Percentiles rank a stretch among this genome's conserved stretches.
phyloP scores from a whole-genome alignment of 2,329 filamentous ascomycete species.

The Botrytis cinerea region DNA sequence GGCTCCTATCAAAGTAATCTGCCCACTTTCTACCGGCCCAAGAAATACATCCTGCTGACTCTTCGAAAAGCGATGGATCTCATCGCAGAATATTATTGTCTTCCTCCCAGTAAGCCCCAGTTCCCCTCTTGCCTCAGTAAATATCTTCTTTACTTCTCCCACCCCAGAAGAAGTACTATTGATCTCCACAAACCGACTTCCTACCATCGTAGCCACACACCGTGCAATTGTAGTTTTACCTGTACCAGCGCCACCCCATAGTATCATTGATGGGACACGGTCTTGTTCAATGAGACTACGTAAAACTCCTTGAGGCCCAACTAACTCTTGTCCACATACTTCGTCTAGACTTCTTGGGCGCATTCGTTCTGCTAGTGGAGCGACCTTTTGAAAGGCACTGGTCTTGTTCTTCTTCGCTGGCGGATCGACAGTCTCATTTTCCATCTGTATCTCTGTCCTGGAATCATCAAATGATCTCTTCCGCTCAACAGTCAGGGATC shows the following conservation, averaged over 20 bases:
- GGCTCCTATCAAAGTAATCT: conserved; percentile 88
- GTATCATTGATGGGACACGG: conserved; percentile 88
- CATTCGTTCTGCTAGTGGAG: conserved; percentile 92
- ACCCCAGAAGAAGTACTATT: conserved; percentile 90
- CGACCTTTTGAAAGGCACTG: conserved; percentile 64
- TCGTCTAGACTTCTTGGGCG: conserved; percentile 81
- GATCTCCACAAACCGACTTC: conserved; percentile 89
- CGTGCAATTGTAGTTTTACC: conserved; percentile 92
- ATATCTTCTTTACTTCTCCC: conserved; percentile 88
- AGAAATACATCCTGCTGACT: conserved; percentile 94
- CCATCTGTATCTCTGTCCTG: conserved; percentile 21
- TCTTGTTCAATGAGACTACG: conserved; percentile 83
- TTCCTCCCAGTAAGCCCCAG: conserved; percentile 78
- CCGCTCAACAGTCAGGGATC: conserved; percentile 31
- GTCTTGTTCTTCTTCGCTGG: conserved; percentile 67
- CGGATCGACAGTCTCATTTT: conserved; percentile 31
- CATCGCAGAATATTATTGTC: conserved; percentile 97
- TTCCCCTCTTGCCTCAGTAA: conserved; percentile 80
- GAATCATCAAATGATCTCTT: conserved; percentile 42
- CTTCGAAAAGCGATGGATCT: conserved; percentile 63
- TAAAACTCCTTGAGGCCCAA: conserved; percentile 80
- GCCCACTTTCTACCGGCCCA: conserved; percentile 86
- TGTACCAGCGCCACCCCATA: conserved; percentile 83
- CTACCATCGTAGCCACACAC: conserved; percentile 80
- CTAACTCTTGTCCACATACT: conserved; percentile 87